These are phyloP conservation scores for Aspergillus texensis DNA, from an alignment of 2,329 filamentous ascomycete species.

Conservation along the genomic window DNA sequence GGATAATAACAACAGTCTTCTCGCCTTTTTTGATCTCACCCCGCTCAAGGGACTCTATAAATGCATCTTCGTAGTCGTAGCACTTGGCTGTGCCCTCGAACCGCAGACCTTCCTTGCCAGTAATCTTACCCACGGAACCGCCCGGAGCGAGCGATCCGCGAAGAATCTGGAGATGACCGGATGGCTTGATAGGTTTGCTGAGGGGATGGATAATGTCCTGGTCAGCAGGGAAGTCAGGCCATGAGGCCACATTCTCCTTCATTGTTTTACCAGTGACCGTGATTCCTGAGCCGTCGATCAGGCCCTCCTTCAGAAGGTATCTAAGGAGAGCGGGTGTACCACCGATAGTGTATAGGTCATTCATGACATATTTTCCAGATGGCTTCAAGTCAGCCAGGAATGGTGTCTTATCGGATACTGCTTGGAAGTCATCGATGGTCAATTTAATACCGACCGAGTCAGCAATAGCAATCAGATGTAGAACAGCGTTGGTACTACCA, in stretches of 20 bases:
- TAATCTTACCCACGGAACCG: constrained; percentile 74
- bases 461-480: constrained; percentile 79
- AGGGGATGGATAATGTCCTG: constrained; percentile 71
- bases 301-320: constrained; percentile 59
- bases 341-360: constrained; percentile 59
- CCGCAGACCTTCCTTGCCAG: constrained; percentile 69
- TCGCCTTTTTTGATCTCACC: constrained; percentile 75
- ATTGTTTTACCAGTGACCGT: constrained; percentile 63
- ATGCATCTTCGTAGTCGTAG: constrained; percentile 70
- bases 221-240: constrained; percentile 65
- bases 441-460: constrained; percentile 76
- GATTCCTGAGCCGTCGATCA: constrained; percentile 61
- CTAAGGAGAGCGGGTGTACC: constrained; percentile 62
- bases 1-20: constrained; percentile 75
- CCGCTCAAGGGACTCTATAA: constrained; percentile 67
- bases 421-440: constrained; percentile 81
- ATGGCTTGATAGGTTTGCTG: constrained; percentile 68
- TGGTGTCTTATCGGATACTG: constrained; percentile 76
- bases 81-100: constrained; percentile 72
- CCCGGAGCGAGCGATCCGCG: constrained; percentile 71
- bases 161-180: constrained; percentile 74
- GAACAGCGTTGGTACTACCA: constrained; percentile 78
- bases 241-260: constrained; percentile 60
- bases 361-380: constrained; percentile 67
- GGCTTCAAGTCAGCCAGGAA: constrained; percentile 83